These are phyloP conservation scores for Syzygium malaccense DNA, from an alignment of 441 rosid genomes.

Conservation along the genomic window DNA sequence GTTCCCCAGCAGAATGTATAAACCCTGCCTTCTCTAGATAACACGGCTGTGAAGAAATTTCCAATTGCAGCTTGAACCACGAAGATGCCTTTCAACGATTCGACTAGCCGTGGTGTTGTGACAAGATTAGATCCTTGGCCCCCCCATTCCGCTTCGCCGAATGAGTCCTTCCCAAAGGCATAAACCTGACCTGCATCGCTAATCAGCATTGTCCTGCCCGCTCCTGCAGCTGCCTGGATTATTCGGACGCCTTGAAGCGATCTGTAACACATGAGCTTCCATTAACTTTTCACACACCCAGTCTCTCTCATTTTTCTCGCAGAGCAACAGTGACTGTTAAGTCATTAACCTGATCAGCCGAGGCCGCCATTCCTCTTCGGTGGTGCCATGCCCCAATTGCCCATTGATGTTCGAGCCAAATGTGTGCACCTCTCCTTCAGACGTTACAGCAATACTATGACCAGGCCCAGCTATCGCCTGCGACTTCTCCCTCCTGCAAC, in stretches of 20 bases:
- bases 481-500: constrained; percentile 90
- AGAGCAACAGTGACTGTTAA: constrained; percentile 24
- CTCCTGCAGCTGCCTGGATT: constrained; percentile 93
- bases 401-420: constrained; percentile 86
- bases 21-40: constrained; percentile 92
- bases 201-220: constrained; percentile 94
- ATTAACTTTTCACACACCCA: constrained; percentile 22
- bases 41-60: constrained; percentile 82
- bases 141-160: constrained; percentile 66
- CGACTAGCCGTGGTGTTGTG: constrained; percentile 63
- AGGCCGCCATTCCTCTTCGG: constrained; percentile 69
- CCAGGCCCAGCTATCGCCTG: constrained; percentile 95
- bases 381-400: constrained; percentile 84
- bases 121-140: constrained; percentile 46
- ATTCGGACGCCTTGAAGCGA: constrained; percentile 90
- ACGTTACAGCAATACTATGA: constrained; percentile 82
- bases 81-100: constrained; percentile 68
- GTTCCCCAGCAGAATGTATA: constrained; percentile 96
- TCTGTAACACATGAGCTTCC: constrained; percentile 65
- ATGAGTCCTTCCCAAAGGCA: constrained; percentile 77
- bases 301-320: constrained; percentile 21
- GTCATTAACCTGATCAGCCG: constrained; percentile 66
- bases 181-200: constrained; percentile 81
- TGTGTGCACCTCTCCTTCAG: constrained; percentile 62
- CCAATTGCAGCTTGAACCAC: constrained; percentile 97